phyloP scores from a whole-genome alignment of 2,329 filamentous ascomycete species.

The Bipolaris victoriae region DNA sequence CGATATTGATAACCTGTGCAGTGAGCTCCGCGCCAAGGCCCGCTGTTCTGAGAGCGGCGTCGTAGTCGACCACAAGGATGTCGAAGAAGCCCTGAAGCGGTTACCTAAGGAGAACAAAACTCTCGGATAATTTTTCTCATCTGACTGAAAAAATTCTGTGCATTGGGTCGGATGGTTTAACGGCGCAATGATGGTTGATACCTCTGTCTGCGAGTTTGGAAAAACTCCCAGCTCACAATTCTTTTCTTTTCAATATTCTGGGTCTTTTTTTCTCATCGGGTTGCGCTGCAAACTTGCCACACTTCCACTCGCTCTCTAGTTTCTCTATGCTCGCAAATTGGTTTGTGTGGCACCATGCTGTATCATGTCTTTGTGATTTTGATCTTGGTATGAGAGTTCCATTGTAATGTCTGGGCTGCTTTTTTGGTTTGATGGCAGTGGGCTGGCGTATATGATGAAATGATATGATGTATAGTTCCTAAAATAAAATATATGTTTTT shows the following conservation, averaged over 20 bases:
- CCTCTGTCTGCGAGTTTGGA: not conserved
- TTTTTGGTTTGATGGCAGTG: no score
- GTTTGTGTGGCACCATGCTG: no score
- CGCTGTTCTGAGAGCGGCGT: constrained; percentile 92
- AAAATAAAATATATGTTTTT: no score
- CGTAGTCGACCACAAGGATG: constrained; percentile 86
- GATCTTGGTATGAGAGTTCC: no score
- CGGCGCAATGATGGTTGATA: constrained; percentile 9
- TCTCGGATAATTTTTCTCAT: constrained; percentile 3
- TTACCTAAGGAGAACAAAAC: constrained; percentile 44
- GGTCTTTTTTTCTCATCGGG: not conserved
- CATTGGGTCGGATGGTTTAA: constrained; percentile 9
- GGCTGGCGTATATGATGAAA: no score
- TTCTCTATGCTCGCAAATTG: no score
- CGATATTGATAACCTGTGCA: constrained; percentile 90
- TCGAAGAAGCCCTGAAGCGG: constrained; percentile 66
- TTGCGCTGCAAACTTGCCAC: no score
- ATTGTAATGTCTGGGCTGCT: no score
- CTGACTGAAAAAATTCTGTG: not conserved
- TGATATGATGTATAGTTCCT: no score
- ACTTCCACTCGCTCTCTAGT: no score
- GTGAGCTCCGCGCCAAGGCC: constrained; percentile 91
- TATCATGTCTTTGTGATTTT: no score
- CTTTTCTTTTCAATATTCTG: not conserved
- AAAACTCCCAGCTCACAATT: not conserved